Conservation (phyloP, 257 asterid species). For the Petunia axillaris region DNA sequence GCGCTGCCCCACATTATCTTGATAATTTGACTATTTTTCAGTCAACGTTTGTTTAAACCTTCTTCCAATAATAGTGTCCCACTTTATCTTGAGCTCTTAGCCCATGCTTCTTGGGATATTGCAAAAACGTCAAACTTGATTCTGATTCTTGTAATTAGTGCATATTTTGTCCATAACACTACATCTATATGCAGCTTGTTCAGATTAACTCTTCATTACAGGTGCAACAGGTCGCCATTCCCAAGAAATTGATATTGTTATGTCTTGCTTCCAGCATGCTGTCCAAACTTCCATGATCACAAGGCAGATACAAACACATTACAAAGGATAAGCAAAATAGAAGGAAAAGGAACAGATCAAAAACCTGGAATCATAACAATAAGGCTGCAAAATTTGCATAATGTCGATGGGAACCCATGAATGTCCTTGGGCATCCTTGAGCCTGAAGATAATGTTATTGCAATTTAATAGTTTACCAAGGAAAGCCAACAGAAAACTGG, state of each 20-base stretch:
- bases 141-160: not conserved
- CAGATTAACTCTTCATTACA: not conserved
- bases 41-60: not conserved
- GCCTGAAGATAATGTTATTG: constrained; percentile 46
- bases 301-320: not conserved
- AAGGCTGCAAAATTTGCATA: constrained; percentile 79
- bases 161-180: not conserved
- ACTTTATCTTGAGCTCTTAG: constrained; percentile 7
- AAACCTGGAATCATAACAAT: constrained; percentile 78
- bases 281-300: constrained; percentile 8
- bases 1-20: too few species aligned
- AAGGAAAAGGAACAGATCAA: constrained; percentile 20
- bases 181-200: constrained; percentile 13
- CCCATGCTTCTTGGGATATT: not conserved
- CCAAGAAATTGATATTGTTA: constrained; percentile 10
- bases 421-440: constrained; percentile 47
- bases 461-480: constrained; percentile 27
- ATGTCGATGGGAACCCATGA: constrained; percentile 46
- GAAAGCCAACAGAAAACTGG: constrained; percentile 3
- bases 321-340: constrained; percentile 15
- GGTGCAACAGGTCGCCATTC: constrained; percentile 22
- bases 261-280: constrained; percentile 16
- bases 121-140: not conserved
- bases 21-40: too few species aligned
- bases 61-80: not conserved